Conservation (phyloP, 345 rosid genomes). For the Hibiscus syriacus region DNA sequence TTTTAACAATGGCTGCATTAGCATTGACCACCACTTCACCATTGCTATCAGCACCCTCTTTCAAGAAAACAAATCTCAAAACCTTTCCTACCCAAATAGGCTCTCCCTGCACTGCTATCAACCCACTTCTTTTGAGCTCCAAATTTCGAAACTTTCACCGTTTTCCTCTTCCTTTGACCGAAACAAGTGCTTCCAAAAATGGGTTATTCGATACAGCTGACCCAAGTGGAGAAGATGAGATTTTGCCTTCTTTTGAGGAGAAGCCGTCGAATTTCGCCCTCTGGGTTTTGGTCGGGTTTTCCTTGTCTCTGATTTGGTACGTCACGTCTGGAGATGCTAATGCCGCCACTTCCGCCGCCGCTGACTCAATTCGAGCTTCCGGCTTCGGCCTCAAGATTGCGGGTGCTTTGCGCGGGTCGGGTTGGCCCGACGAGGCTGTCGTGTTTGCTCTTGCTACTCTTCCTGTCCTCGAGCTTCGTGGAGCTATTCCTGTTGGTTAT, state of each 20-base stretch:
- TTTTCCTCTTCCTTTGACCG: conserved; percentile 12
- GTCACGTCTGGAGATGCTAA: conserved; percentile 72
- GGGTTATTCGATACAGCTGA: conserved; percentile 24
- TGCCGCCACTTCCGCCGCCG: conserved; percentile 43
- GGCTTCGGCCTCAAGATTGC: conserved; percentile 71
- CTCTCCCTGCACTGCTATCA: conserved; percentile 1
- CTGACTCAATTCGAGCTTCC: conserved; percentile 73
- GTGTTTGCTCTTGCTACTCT: conserved; percentile 90
- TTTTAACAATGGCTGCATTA: conserved; percentile 40
- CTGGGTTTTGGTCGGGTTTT: conserved; percentile 67
- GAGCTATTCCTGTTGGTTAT: conserved; percentile 94
- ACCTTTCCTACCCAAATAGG: conserved; percentile 16
- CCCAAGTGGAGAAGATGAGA: conserved; percentile 19
- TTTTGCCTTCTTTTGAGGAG: conserved; percentile 31
- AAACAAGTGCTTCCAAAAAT: conserved; percentile 20
- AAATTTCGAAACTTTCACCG: conserved; percentile 11
- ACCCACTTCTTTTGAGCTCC: conserved; percentile 11
- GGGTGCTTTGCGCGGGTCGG: conserved; percentile 47
- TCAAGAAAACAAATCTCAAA: conserved; percentile 26
- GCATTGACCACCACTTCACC: too few relatives aligned
- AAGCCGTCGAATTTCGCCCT: conserved; percentile 40
- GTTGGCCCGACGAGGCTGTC: conserved; percentile 82
- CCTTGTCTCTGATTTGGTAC: conserved; percentile 71
- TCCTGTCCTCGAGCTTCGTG: conserved; percentile 87
- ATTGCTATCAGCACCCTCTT: conserved; percentile 20